phyloP scores from a whole-genome alignment of 116 monocot species.

The Dioscorea cayenensis region DNA sequence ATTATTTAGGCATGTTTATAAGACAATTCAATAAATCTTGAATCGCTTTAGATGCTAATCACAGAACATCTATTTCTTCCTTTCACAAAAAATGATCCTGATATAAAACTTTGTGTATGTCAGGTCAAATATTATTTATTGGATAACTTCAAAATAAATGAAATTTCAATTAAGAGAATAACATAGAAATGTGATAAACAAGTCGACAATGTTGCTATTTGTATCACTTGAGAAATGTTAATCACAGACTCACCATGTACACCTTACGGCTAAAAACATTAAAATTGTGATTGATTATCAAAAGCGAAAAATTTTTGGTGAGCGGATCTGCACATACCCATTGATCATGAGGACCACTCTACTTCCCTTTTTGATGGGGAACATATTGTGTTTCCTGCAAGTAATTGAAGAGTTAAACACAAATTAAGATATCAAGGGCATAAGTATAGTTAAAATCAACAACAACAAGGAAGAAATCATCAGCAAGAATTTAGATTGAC shows the following conservation, averaged over 20 bases:
- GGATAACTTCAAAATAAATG: not conserved
- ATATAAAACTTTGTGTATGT: no score
- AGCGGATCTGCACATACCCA: slow-evolving; percentile 41
- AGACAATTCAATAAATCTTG: no score
- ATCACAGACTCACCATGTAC: not conserved
- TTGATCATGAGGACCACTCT: slow-evolving; percentile 84
- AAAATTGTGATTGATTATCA: not conserved
- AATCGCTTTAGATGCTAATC: no score
- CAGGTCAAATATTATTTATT: not conserved
- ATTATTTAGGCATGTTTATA: no score
- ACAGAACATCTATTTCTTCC: no score
- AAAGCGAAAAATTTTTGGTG: not conserved
- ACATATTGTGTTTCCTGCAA: slow-evolving; percentile 91
- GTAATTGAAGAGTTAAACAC: not conserved
- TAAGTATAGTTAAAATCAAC: not conserved
- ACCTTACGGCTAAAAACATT: not conserved
- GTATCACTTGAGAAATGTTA: not conserved
- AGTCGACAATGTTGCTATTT: no score
- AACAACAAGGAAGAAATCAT: not conserved
- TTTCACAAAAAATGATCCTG: not conserved
- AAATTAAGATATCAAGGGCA: not conserved
- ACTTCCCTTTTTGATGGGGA: slow-evolving; percentile 78
- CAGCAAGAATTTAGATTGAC: not conserved
- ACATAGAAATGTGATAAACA: not conserved
- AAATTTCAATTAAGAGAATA: not conserved